Conservation (phyloP, 345 rosid species). For the Euphorbia pulcherrima region DNA sequence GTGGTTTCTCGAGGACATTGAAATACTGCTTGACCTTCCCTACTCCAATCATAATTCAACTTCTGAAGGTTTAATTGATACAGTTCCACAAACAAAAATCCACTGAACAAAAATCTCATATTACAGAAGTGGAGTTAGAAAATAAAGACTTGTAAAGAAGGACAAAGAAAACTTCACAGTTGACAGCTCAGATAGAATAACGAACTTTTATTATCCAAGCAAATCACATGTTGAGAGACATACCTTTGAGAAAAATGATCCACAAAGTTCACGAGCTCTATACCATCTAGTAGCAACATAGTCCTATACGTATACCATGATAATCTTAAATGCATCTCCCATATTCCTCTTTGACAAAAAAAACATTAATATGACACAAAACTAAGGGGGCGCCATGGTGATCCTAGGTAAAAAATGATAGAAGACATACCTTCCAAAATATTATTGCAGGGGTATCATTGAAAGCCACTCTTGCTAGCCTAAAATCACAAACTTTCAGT, state of each 20-base stretch:
- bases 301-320: constrained; percentile 46
- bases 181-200: neutral
- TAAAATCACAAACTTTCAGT: constrained; percentile 93
- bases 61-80: too few relatives aligned
- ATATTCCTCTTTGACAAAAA: neutral
- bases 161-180: neutral
- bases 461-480: constrained; percentile 93
- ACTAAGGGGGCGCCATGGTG: constrained; percentile 1
- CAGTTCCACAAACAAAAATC: too few relatives aligned
- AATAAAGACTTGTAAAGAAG: neutral
- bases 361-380: neutral
- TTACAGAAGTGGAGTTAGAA: neutral
- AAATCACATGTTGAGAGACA: constrained; percentile 3
- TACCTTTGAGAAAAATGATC: constrained; percentile 96
- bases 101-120: neutral
- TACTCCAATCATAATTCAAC: too few relatives aligned
- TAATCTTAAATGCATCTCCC: constrained; percentile 16
- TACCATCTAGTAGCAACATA: constrained; percentile 99
- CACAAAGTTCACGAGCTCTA: constrained; percentile 98
- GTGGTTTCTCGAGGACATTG: too few relatives aligned
- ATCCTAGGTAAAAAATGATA: constrained; percentile 3
- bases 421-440: constrained; percentile 81
- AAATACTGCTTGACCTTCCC: too few relatives aligned
- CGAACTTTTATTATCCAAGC: neutral
- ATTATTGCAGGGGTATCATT: constrained; percentile 79